phyloP scores from a whole-genome alignment of 2,329 filamentous ascomycete genomes.

The Chaetomiaceae sp. region DNA sequence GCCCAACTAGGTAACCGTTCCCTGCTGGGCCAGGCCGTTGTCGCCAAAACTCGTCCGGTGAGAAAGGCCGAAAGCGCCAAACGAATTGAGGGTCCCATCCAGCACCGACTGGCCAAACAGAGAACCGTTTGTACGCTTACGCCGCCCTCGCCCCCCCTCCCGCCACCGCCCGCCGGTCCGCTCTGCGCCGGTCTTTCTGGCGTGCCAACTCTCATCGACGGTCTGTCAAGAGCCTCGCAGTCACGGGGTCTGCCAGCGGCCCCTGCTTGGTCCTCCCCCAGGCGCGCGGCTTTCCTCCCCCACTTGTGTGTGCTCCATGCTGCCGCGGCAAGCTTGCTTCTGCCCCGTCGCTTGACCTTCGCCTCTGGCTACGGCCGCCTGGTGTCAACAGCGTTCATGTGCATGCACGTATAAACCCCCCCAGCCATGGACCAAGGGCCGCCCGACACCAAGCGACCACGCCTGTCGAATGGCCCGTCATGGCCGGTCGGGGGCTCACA shows the following conservation, averaged over 20 bases:
- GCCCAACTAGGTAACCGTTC: conserved; percentile 19
- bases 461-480: conserved; percentile 43
- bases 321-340: conserved; percentile 18
- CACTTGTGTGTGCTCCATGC: conserved; percentile 19
- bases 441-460: conserved; percentile 55
- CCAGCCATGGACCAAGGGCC: conserved; percentile 54
- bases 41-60: conserved; percentile 3
- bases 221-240: conserved; percentile 7
- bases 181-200: conserved; percentile 5
- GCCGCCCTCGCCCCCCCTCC: conserved; percentile 3
- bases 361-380: conserved; percentile 17
- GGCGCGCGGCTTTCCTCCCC: conserved; percentile 12
- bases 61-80: conserved; percentile 8
- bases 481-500: conserved; percentile 43
- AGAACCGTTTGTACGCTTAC: conserved; percentile 3
- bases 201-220: neutral
- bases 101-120: too few species aligned
- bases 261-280: conserved; percentile 10
- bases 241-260: conserved; percentile 12
- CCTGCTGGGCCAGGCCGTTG: conserved; percentile 12
- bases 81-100: too few species aligned
- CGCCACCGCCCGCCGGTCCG: conserved; percentile 8
- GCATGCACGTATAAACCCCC: conserved; percentile 38
- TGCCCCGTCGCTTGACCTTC: conserved; percentile 18
- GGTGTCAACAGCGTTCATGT: conserved; percentile 24